These are phyloP conservation scores for Collybia sp. DNA, from an alignment of 768 basidiomycete species.

Conservation along the genomic window DNA sequence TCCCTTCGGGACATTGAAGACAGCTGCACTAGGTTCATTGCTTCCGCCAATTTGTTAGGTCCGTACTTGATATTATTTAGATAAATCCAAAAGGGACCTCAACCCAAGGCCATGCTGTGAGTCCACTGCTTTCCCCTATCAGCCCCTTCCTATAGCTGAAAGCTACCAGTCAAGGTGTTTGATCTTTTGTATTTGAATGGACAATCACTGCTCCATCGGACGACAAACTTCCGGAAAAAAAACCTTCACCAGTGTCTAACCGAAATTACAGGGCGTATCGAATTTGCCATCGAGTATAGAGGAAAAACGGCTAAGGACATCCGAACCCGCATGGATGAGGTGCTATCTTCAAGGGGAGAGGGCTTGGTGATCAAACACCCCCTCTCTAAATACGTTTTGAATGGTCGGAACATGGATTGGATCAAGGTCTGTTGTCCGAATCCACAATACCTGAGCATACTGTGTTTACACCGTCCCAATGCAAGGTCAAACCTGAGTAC, in stretches of 20 bases:
- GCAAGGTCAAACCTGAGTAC: slow-evolving; percentile 82
- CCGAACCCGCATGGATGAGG: slow-evolving; percentile 69
- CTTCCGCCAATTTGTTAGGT: not conserved
- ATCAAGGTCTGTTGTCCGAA: slow-evolving; percentile 57
- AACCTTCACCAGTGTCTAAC: slow-evolving; percentile 67
- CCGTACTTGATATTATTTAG: slow-evolving; percentile 26
- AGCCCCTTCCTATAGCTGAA: not conserved
- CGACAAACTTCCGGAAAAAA: slow-evolving; percentile 72
- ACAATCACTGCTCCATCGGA: slow-evolving; percentile 67
- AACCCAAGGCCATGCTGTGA: slow-evolving; percentile 89
- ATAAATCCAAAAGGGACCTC: slow-evolving; percentile 63
- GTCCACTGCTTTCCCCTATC: slow-evolving; percentile 22
- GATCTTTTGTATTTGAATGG: slow-evolving; percentile 89
- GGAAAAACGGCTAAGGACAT: slow-evolving; percentile 84
- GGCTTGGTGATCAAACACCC: slow-evolving; percentile 92
- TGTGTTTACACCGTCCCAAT: not conserved
- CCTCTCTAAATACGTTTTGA: slow-evolving; percentile 72
- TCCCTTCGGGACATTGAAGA: slow-evolving; percentile 92
- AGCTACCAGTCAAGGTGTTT: slow-evolving; percentile 82
- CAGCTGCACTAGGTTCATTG: slow-evolving; percentile 74
- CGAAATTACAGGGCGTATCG: slow-evolving; percentile 73
- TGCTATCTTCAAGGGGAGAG: slow-evolving; percentile 86
- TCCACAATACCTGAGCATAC: too few relatives aligned
- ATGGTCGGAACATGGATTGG: slow-evolving; percentile 90
- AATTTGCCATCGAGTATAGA: slow-evolving; percentile 66